Base-by-base conservation (phyloP, 2,329 filamentous ascomycete species). In the Stagonosporopsis tanaceti region DNA sequence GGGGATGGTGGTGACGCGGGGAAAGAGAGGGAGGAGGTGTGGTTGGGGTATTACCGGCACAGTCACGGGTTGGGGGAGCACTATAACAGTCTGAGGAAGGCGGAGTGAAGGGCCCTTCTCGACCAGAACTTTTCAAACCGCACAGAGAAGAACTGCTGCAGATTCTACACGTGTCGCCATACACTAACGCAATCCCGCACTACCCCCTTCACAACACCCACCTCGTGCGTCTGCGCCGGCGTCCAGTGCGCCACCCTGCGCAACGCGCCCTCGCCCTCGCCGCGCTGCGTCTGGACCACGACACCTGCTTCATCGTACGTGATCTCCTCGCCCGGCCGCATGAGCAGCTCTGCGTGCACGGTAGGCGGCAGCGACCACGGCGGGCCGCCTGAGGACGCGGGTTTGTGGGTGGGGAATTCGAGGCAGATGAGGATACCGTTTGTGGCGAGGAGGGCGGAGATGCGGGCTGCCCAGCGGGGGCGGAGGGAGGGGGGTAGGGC, bases 61-160 rank as follows among this genome's bases (percentile, higher is more conserved):
- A 92, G 91, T 46, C 98, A 96, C 76, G 94, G 94, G 1, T 80
- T 99, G 47, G 95, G 95, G 12, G 95, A 98, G 80, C 95, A 99
- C 79, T 99, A 99, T 78, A 99, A 99, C 75, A 96, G 93, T 50
- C 78, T 99, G 73, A 71, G 80, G 40, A 81, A 75, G 53, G 59
- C 61, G 54, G 76, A 39, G 4, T 34, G 32, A 34, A 20, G 20
- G 20, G 20, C 20, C 20, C 20, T 20, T 20, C 20, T 20, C 20
- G 20, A 20, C 20, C 20, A 20, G 20, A 20, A 20, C 2, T 20
- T 20, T 20, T 20, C 2, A 20, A 20, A 20, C 2, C 25, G 25
- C 25, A 27, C 25, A 27, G 25, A 20, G 20, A 20, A 20, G 20
- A 20, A 20, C 20, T 20, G 20, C 20, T 20, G 20, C 20, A 20